Percentiles rank a stretch among this genome's conserved stretches.
These are phyloP conservation scores for Phytopythium sindhum DNA, from an alignment of 352 stramenopile genomes.

Conservation along the genomic window DNA sequence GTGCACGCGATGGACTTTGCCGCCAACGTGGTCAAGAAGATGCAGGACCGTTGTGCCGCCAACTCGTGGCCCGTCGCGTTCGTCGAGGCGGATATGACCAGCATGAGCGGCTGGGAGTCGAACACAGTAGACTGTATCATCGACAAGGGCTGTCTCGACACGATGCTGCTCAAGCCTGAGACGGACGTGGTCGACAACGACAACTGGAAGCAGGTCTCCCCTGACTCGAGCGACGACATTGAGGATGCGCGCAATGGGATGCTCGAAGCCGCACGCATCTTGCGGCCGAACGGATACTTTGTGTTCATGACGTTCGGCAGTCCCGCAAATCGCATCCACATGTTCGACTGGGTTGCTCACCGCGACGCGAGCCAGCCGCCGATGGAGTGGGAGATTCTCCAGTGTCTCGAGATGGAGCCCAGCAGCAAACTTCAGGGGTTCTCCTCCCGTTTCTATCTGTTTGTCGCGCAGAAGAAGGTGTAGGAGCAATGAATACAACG, in stretches of 20 bases:
- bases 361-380: not conserved
- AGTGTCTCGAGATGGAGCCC: slow-evolving; percentile 52
- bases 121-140: slow-evolving; percentile 42
- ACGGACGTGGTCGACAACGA: slow-evolving; percentile 31
- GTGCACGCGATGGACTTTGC: slow-evolving; percentile 54
- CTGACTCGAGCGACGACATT: slow-evolving; percentile 38
- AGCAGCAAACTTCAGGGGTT: slow-evolving; percentile 26
- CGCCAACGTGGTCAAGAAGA: slow-evolving; percentile 49
- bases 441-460: slow-evolving; percentile 44
- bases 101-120: slow-evolving; percentile 37
- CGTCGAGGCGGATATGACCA: slow-evolving; percentile 39
- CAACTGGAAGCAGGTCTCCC: slow-evolving; percentile 39
- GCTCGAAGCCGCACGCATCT: slow-evolving; percentile 36
- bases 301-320: slow-evolving; percentile 50
- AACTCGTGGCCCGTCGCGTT: slow-evolving; percentile 34
- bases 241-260: slow-evolving; percentile 32
- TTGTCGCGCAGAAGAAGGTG: slow-evolving; percentile 44
- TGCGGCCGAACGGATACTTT: slow-evolving; percentile 33
- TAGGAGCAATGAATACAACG: slow-evolving; percentile 9
- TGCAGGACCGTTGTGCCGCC: slow-evolving; percentile 30
- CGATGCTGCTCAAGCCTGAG: slow-evolving; percentile 51
- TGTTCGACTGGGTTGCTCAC: slow-evolving; percentile 42
- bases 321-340: slow-evolving; percentile 43
- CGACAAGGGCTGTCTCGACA: slow-evolving; percentile 57
- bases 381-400: slow-evolving; percentile 47